Percentiles rank a stretch among this genome's conserved stretches.
These are phyloP conservation scores for Penicillium dipodomyicola DNA, from an alignment of 495 filamentous ascomycete genomes.

Conservation along the genomic window DNA sequence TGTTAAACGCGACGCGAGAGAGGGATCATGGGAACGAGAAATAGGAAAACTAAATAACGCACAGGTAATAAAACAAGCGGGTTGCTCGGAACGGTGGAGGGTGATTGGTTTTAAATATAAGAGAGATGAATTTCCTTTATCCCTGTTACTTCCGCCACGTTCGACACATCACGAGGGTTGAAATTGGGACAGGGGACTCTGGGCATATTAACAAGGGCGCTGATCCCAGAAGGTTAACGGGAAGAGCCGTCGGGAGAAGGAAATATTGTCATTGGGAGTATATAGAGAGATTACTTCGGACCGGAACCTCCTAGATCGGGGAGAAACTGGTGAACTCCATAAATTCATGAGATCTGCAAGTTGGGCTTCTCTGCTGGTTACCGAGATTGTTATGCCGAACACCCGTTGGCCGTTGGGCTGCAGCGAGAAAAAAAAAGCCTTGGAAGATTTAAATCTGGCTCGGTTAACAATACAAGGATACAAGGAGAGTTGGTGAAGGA, in stretches of 20 bases:
- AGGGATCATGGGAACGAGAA: constrained; percentile 1
- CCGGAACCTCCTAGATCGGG: constrained; percentile 17
- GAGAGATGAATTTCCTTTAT: constrained; percentile 5
- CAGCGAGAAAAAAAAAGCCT: constrained; percentile 3
- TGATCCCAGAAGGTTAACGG: constrained; percentile 18
- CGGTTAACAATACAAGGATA: constrained; percentile 9
- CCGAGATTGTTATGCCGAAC: constrained; percentile 19
- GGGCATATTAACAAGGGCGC: constrained; percentile 19
- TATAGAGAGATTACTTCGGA: constrained; percentile 10
- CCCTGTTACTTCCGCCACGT: constrained; percentile 26
- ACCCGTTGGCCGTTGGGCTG: constrained; percentile 20
- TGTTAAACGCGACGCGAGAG: neutral
- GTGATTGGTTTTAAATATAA: constrained; percentile 17
- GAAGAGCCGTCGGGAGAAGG: constrained; percentile 16
- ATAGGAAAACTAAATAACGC: constrained; percentile 5
- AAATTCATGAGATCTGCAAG: constrained; percentile 14
- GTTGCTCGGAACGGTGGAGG: constrained; percentile 11
- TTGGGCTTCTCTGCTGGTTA: constrained; percentile 8
- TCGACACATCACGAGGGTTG: constrained; percentile 29
- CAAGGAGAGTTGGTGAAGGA: constrained; percentile 1
- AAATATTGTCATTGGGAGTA: constrained; percentile 19
- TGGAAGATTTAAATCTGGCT: no score
- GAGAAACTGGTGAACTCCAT: constrained; percentile 18
- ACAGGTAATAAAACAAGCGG: constrained; percentile 7
- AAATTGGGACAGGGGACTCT: constrained; percentile 7